These are phyloP conservation scores for Liriodendron chinense DNA, from an alignment of 164 flowering plant species.

Conservation along the genomic window DNA sequence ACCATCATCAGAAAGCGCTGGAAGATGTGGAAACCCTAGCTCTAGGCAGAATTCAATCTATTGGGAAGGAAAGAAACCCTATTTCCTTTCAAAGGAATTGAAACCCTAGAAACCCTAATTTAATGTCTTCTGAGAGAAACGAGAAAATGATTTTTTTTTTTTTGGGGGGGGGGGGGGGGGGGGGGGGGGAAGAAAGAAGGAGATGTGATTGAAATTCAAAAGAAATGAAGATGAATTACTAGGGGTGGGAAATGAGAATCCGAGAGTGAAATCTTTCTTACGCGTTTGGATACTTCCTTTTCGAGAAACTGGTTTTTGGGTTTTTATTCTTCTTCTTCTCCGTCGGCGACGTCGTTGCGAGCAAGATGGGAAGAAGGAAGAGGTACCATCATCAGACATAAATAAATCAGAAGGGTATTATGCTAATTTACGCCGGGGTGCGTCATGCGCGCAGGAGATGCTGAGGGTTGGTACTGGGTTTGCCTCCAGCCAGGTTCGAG, in stretches of 20 bases:
- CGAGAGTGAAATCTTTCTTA: background rate
- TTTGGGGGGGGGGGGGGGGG: no score
- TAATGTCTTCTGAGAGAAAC: background rate
- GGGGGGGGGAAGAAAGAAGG: no score
- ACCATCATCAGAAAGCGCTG: background rate
- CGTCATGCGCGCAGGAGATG: background rate
- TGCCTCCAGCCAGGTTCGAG: background rate
- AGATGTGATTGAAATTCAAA: background rate
- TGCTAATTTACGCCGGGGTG: background rate
- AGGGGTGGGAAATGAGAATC: background rate
- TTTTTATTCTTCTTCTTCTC: background rate
- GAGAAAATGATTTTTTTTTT: background rate
- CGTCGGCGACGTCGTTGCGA: background rate
- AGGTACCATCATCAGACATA: background rate
- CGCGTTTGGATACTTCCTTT: background rate
- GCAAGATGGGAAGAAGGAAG: background rate
- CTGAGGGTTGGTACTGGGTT: background rate
- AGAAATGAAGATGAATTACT: background rate
- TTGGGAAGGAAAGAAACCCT: background rate
- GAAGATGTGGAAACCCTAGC: conserved; percentile 1
- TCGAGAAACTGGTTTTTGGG: background rate
- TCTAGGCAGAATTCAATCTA: background rate
- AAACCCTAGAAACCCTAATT: background rate
- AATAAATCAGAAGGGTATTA: background rate
- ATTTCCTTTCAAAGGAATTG: background rate